A percentile compares a stretch with the other conserved stretches of the same genome.
These are phyloP conservation scores for Antitrichia curtipendula DNA, from an alignment of 225 moss, liverwort and hornwort species.

Conservation along the genomic window DNA sequence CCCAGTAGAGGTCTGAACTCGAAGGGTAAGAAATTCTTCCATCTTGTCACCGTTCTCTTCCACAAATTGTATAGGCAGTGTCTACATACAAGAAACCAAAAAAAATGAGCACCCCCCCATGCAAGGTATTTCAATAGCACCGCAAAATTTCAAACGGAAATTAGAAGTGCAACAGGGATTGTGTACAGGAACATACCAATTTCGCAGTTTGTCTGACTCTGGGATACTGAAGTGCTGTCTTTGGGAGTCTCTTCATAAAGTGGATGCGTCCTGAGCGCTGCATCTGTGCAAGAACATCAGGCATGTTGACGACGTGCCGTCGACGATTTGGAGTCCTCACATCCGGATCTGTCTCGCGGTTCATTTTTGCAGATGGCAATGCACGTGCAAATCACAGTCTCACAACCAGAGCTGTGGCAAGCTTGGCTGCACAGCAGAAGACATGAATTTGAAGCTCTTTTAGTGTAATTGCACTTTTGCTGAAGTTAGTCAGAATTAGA, in stretches of 20 bases:
- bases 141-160: not conserved
- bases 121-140: not conserved
- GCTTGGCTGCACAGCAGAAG: not conserved
- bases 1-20: not conserved
- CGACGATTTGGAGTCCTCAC: not conserved
- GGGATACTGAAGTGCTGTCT: not conserved
- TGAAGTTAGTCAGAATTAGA: not conserved
- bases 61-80: not conserved
- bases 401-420: not conserved
- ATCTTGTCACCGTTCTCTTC: not conserved
- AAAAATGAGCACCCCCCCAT: not conserved
- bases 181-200: not conserved
- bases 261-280: not conserved
- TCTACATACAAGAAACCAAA: not conserved
- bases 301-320: not conserved
- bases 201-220: rapidly evolving
- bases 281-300: not conserved
- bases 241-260: not conserved
- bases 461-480: no score
- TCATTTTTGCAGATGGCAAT: not conserved
- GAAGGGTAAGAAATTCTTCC: not conserved
- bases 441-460: not conserved
- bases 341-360: no score
- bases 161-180: no score
- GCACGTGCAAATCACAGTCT: not conserved